Base-by-base conservation (phyloP, 805 yeast species). In the Ogataea chonburiensis region DNA sequence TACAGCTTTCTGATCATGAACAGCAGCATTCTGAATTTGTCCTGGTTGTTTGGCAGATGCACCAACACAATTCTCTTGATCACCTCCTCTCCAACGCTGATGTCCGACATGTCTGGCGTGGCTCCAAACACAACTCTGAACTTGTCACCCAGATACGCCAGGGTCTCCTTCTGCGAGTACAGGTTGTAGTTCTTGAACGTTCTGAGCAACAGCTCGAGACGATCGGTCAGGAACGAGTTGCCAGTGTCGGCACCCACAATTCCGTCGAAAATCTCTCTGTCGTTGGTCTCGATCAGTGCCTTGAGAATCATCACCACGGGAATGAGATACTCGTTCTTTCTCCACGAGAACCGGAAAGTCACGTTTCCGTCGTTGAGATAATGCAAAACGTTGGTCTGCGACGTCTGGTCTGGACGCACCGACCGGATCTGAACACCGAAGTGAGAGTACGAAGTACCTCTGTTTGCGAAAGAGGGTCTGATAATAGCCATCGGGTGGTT, bases 401-500 rank as follows among this genome's bases (percentile, higher is more conserved):
- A 89, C 13, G 96, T 85, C 68, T 93, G 98, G 64, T 93, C 98
- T 4, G 95, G 95, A 59, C 98, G 79, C 3, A 88, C 97, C 44
- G 83, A 78, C 67, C 98, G 79, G 44, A 93, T 83, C 68, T 89
- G 97, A 44, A 93, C 79, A 80, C 98, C 98, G 51, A 65, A 93
- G 42, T 80, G 79, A 25, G 96, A 70, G 66, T 93, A 93, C 6
- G 86, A 66, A 5, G 91, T 83, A 55, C 98, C 98, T 73, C 98
- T 82, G 67, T 88, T 88, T 33, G 81, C 82, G 57, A 91, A 93
- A 8, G 95, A 85, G 21, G 96, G 94, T 68, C 98, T 86, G 42
- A 88, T 82, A 53, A 93, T 79, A 9, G 98, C 98, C 96, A 93
- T 87, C 16, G 98, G 95, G 59, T 89, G 97, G 61, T 93, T 93